Evolutionary conservation across 345 rosid genomes (phyloP), one percentile per base, ranked within the genome.

Genomic region (Hibiscus mutabilis): DNA sequence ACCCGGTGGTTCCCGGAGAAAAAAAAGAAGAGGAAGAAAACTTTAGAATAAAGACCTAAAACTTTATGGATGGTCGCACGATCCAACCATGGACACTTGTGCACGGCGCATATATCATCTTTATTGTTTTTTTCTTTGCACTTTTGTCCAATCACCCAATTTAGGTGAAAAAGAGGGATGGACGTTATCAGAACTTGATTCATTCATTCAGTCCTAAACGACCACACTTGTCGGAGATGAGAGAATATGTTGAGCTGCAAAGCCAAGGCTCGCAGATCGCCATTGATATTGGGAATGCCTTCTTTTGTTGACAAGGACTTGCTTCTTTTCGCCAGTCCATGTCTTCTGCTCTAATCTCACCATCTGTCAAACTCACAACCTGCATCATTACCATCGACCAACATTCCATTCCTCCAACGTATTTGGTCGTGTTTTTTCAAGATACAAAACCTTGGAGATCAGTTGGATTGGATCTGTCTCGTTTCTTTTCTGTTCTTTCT

Each of bases 151-250:
- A 68, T n/a, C 25, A 49, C n/a, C 47, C 19, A 18, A 5, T 53
- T 33, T 51, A 33, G 13, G 27, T 31, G 47, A 53, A 44, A 42
- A 52, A 5, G 42, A 18, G 6, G 0, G 46, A 18, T 18, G 72
- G 47, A 18, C 72, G 1, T 21, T 2, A 68, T 52, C 72, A 52
- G 72, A 68, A 53, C 53, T 68, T 3, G 72, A 33, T 68, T 53
- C 72, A 33, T 52, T 16, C 40, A 25, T 22, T 12, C 29, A 8
- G 11, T 22, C 40, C 40, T 25, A 16, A 27, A 67, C 72, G 29
- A 68, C 33, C 72, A 53, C 25, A 55, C 29, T 10, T 19, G 42
- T 29, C 29, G 72, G 19, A 13, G 61, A 68, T 29, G 60, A 31
- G 31, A 68, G 60, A 53, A 68, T 31, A 55, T 19, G 31, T 33